Conservation (phyloP, 1,139 yeast species). For the Kazachstania sp. region DNA sequence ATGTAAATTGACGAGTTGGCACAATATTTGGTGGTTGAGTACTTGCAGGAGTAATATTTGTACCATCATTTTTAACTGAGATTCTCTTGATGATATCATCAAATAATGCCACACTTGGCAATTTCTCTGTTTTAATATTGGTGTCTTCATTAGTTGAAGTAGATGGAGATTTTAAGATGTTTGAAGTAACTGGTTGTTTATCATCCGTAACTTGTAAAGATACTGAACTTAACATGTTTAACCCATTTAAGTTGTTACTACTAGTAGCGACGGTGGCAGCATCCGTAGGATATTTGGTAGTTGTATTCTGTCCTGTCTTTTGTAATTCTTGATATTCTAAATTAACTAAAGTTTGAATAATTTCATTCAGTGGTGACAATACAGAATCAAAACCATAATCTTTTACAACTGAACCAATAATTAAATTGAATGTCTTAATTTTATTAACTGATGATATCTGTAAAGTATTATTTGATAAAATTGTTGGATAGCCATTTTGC, state of each 20-base stretch:
- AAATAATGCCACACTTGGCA: slow-evolving; percentile 11
- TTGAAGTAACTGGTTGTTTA: neutral
- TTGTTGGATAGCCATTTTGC: neutral
- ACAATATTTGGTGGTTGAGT: neutral
- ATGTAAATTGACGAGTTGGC: neutral
- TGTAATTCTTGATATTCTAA: slow-evolving; percentile 32
- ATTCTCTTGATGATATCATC: slow-evolving; percentile 23
- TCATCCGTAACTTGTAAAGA: slow-evolving; percentile 19
- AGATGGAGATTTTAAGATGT: neutral
- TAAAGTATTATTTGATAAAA: neutral
- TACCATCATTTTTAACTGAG: neutral
- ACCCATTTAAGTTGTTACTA: slow-evolving; percentile 12
- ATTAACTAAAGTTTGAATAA: slow-evolving; percentile 51
- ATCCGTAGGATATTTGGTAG: no score
- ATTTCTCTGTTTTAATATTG: slow-evolving; percentile 3
- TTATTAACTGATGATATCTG: slow-evolving; percentile 17
- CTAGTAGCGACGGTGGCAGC: neutral
- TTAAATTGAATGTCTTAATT: slow-evolving; percentile 37
- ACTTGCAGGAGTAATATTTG: neutral
- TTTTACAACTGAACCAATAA: slow-evolving; percentile 62
- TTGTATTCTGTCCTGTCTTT: neutral
- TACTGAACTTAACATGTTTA: slow-evolving; percentile 21
- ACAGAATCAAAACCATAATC: slow-evolving; percentile 73
- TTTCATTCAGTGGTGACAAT: slow-evolving; percentile 54
- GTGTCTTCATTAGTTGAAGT: no score